phyloP scores from a whole-genome alignment of 306 rosid genomes.

The Sophora flavescens region DNA sequence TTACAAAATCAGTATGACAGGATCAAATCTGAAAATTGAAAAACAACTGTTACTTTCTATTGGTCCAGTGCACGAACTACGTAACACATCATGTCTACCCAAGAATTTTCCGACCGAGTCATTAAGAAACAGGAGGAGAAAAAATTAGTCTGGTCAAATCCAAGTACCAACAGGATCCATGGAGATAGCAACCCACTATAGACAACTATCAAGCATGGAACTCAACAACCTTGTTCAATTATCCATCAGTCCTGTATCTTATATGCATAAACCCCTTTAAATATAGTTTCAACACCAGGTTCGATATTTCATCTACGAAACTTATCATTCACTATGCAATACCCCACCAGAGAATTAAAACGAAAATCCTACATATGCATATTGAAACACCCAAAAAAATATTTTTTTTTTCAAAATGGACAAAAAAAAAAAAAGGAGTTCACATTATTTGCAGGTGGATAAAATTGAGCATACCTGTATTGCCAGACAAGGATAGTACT shows the following conservation, averaged over 20 bases:
- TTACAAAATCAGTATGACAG: conserved; percentile 11
- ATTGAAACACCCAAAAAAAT: not conserved
- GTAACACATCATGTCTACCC: not conserved
- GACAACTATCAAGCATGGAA: conserved; percentile 6
- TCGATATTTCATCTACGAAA: conserved; percentile 10
- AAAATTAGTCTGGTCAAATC: conserved; percentile 10
- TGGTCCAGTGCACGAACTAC: conserved; percentile 28
- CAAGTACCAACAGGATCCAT: not conserved
- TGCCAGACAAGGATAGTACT: conserved; percentile 66
- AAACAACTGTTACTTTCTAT: conserved; percentile 24
- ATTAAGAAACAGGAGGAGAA: not conserved
- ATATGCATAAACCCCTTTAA: not conserved
- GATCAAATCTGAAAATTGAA: conserved; percentile 19
- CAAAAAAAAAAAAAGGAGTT: not conserved
- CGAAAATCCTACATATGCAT: not conserved
- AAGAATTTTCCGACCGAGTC: not conserved
- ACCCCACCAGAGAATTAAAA: not conserved
- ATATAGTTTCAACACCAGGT: conserved; percentile 14
- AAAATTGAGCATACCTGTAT: conserved; percentile 53
- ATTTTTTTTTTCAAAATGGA: too few relatives aligned
- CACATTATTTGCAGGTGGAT: not conserved
- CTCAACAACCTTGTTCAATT: not conserved
- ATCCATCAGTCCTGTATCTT: conserved; percentile 21
- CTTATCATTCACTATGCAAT: conserved; percentile 25
- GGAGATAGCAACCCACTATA: conserved; percentile 10